phyloP scores from a whole-genome alignment of 345 rosid species.

The Gossypium mustelinum region DNA sequence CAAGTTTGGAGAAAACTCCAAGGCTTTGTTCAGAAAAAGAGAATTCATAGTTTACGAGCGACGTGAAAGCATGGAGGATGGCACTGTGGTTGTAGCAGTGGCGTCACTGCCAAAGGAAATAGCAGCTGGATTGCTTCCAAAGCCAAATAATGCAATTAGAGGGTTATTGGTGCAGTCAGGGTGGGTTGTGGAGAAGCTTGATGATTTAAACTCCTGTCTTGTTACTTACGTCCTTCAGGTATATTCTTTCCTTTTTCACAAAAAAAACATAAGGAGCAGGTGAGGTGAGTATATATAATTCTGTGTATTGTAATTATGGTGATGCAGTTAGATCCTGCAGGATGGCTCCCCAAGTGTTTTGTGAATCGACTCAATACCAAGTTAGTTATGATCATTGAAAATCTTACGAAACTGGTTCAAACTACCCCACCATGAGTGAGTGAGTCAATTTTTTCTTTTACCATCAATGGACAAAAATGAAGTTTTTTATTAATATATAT shows the following conservation, averaged over 20 bases:
- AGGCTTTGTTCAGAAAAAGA: constrained; percentile 66
- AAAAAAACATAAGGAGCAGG: no score
- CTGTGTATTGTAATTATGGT: background rate
- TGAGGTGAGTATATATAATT: no score
- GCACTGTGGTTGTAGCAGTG: constrained; percentile 41
- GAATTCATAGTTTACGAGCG: constrained; percentile 76
- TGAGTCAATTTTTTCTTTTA: background rate
- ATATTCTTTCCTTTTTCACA: background rate
- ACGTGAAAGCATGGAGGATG: constrained; percentile 82
- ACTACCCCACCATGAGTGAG: background rate
- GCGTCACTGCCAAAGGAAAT: constrained; percentile 12
- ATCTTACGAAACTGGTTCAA: constrained; percentile 62
- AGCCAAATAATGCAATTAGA: constrained; percentile 56
- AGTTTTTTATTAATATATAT: no score
- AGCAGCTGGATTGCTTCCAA: constrained; percentile 26
- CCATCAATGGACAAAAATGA: no score
- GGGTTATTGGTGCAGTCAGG: constrained; percentile 74
- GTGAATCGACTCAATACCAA: constrained; percentile 71
- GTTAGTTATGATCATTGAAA: constrained; percentile 71
- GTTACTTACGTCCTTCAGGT: constrained; percentile 83
- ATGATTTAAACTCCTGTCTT: constrained; percentile 51
- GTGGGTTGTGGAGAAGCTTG: constrained; percentile 85
- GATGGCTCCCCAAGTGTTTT: constrained; percentile 81
- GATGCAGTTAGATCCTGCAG: constrained; percentile 76
- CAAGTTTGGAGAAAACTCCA: constrained; percentile 64